Base-by-base conservation (phyloP, 2,329 filamentous ascomycete species). In the Parasarocladium wereldwijsianum region DNA sequence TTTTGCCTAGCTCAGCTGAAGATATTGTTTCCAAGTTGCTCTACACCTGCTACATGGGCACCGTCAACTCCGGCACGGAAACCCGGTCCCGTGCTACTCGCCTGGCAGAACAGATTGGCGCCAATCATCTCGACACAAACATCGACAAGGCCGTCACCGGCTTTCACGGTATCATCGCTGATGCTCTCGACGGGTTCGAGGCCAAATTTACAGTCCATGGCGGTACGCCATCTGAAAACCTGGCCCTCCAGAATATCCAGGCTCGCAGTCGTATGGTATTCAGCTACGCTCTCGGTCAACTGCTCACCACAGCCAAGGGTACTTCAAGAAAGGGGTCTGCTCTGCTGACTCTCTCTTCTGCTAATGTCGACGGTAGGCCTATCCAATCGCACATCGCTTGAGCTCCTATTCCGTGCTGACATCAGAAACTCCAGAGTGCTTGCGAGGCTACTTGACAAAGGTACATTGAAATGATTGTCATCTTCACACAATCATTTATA, bases 161-260 rank as follows among this genome's bases (percentile, higher is more conserved):
- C 1, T 66, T 76, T 38, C 40, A 49, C 20, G 34, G 38, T 12
- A 42, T 51, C 26, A 38, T 51, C 15, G 32, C 39, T 7, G 37
- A 43, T 18, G 41, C 46, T 3, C 36, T 47, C 10, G 28, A 30
- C 2, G 35, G 42, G 16, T 49, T 49, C 22, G 40, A 40, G 14
- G 43, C 49, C 3, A 41, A 38, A 29, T 51, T 42, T 64, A 64
- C 24, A 32, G 36, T 71, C 9, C 59, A 77, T 32, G 74, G 73
- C 6, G 74, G 74, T 6, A 55, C 51, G 1, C 43, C 46, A 9
- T 54, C 66, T 2, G 69, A 76, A 42, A 77, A 77, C 35, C 50
- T 76, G 1, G 70, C 70, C 0, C 50, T 74, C n/a, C 74, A 79
- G 39, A 79, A 79, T 43, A 71, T 79, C 31, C 75, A 79, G 34